These are phyloP conservation scores for Mycena alexandri DNA, from an alignment of 768 basidiomycete species.

Conservation along the genomic window DNA sequence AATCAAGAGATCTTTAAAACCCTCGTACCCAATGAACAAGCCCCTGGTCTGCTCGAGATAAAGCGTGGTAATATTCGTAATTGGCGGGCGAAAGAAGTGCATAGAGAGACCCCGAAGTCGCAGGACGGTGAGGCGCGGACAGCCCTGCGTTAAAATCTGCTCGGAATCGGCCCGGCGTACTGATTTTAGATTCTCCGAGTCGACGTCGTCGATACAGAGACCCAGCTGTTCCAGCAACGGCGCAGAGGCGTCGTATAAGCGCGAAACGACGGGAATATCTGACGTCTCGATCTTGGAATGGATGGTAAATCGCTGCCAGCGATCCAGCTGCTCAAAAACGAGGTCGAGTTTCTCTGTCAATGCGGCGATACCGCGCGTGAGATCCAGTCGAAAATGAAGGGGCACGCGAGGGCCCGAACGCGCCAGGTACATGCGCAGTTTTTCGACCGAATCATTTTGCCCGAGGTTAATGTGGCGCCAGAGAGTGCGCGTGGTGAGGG, in stretches of 20 bases:
- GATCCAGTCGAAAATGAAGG: constrained; percentile 26
- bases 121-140: constrained; percentile 51
- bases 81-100: constrained; percentile 53
- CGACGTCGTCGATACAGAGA: constrained; percentile 50
- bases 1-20: constrained; percentile 45
- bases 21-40: constrained; percentile 50
- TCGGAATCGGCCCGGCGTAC: constrained; percentile 35
- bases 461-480: constrained; percentile 34
- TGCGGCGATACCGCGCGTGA: constrained; percentile 6
- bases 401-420: constrained; percentile 24
- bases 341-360: constrained; percentile 45
- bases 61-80: constrained; percentile 52
- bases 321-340: constrained; percentile 47
- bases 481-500: constrained; percentile 24
- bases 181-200: constrained; percentile 34
- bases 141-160: constrained; percentile 46
- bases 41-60: constrained; percentile 59
- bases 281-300: constrained; percentile 43
- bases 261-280: constrained; percentile 44
- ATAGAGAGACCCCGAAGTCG: constrained; percentile 61
- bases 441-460: constrained; percentile 13
- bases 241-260: constrained; percentile 45
- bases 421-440: constrained; percentile 27
- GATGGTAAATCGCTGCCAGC: constrained; percentile 54
- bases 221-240: constrained; percentile 56